Conservation (phyloP, 2,329 filamentous ascomycete genomes). For the Neurospora sp. region DNA sequence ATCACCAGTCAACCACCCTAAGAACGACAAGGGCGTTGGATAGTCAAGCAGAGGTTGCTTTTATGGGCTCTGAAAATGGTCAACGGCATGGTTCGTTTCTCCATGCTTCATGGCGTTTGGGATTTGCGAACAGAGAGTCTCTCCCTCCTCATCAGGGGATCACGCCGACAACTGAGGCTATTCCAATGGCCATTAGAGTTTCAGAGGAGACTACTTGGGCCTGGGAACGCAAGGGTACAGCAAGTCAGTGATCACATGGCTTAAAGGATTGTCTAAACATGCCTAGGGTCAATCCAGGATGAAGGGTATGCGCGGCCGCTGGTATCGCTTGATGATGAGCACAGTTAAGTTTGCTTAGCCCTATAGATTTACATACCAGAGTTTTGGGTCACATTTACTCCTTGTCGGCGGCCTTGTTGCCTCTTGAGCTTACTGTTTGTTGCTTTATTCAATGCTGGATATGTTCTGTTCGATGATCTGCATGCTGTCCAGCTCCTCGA, state of each 20-base stretch:
- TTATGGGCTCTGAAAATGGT: not conserved
- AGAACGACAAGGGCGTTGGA: not conserved
- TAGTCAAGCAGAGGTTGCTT: not conserved
- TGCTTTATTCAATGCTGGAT: not conserved
- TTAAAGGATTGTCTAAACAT: not conserved
- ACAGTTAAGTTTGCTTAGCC: not conserved
- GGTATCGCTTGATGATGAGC: not conserved
- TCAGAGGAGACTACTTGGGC: not conserved
- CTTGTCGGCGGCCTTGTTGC: not conserved
- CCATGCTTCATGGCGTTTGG: not conserved
- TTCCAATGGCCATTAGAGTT: not conserved
- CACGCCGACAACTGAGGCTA: not conserved
- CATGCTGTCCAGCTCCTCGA: not conserved
- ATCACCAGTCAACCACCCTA: not conserved
- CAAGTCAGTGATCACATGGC: not conserved
- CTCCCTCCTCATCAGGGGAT: not conserved
- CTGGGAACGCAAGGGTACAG: not conserved
- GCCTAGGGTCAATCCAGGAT: not conserved
- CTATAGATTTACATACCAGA: not conserved
- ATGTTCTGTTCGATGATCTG: not conserved
- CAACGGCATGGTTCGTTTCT: not conserved
- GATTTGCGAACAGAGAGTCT: not conserved
- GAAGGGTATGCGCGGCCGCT: not conserved
- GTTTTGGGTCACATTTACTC: not conserved
- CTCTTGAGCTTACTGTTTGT: not conserved